These are phyloP conservation scores for Metrosideros polymorpha DNA, from an alignment of 441 rosid genomes.

Conservation along the genomic window DNA sequence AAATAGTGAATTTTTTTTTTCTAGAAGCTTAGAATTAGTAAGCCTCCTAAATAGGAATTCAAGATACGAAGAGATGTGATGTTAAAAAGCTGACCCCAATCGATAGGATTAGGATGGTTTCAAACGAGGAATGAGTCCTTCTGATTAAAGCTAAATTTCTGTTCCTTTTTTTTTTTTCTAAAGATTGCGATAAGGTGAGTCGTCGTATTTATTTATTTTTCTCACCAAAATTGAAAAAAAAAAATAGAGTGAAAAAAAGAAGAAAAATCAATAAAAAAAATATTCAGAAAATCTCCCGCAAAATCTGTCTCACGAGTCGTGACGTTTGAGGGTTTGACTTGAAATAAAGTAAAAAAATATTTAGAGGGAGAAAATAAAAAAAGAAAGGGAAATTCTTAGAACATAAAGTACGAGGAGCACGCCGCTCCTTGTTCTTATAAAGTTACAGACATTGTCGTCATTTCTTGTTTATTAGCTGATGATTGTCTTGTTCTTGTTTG, in stretches of 20 bases:
- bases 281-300: neutral
- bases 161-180: neutral
- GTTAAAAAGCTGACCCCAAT: neutral
- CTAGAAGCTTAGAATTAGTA: neutral
- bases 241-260: accelerated
- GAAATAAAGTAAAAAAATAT: neutral
- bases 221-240: neutral
- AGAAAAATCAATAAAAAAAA: neutral
- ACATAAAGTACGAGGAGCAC: neutral
- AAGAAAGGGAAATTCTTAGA: neutral
- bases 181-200: neutral
- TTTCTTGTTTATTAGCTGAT: neutral
- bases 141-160: neutral
- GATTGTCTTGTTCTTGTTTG: neutral
- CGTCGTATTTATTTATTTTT: neutral
- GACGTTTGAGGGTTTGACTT: neutral
- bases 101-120: neutral
- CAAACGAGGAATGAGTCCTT: neutral
- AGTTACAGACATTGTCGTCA: neutral
- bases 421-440: neutral
- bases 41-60: neutral
- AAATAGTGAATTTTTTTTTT: neutral
- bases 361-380: neutral
- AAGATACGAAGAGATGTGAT: neutral
- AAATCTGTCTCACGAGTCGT: neutral